Base-by-base conservation (phyloP, 1,284 basidiomycete species). In the Irpex lacteus region DNA sequence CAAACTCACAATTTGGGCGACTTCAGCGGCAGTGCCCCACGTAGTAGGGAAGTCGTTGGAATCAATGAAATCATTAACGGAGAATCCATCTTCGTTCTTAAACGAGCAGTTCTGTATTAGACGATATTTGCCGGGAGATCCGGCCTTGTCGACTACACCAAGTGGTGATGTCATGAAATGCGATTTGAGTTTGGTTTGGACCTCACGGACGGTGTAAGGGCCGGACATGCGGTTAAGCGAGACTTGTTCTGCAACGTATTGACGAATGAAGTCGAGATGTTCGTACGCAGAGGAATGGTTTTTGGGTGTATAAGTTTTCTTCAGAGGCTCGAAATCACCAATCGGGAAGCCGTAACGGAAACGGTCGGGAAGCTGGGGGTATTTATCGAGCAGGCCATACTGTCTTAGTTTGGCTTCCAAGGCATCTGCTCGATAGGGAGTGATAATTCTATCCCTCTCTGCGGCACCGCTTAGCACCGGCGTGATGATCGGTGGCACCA, bases 1-100 rank as follows among this genome's bases (percentile, higher is more conserved):
- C 18, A 76, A 52, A 52, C 76, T 74, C 60, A 78, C 77, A 15
- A 75, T 64, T 6, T 75, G 69, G 0, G 73, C 73, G 0, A 77
- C 68, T 26, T 67, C 47, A 0, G 73, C 49, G 0, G 75, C 74
- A 0, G 70, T 70, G 0, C 70, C 73, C 66, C 73, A 77, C 4
- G 65, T 57, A 0, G 75, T 77, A 0, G 76, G 76, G 54, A 74
- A 77, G 2, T 73, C 66, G 0, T 74, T 71, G 6, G 71, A 71
- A 15, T 74, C 62, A 6, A 77, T 69, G 44, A 64, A 67, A 11
- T 70, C 70, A 60, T 80, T 80, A 3, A 75, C 70, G 0, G 76
- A 70, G 13, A 62, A 37, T 1, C 66, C 68, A 1, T 26, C n/a
- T 18, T 60, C 34, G 32, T 68, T 13, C 4, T 32, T 56, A 13